Evolutionary conservation across 208 protist genomes (phyloP).

Genomic region (Crithidia brevicula): DNA sequence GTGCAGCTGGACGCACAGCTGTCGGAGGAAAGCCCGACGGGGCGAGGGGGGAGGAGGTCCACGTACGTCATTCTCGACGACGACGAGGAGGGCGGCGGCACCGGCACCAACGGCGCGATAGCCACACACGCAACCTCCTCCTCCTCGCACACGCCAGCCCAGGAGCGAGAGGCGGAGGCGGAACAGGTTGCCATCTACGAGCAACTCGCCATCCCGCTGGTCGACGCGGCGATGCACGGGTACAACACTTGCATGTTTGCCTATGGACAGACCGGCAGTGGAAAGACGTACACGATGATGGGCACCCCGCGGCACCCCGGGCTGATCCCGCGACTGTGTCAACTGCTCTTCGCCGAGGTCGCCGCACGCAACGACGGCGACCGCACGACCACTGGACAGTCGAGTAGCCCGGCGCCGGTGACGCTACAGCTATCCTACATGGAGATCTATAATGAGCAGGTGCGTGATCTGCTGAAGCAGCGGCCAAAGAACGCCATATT

Average conservation of each 20-base stretch:
- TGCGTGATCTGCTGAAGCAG: constrained; percentile 80
- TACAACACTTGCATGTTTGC: constrained; percentile 91
- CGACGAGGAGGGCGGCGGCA: background rate
- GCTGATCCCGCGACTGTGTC: constrained; percentile 73
- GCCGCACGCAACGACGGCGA: constrained; percentile 9
- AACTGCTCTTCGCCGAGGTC: constrained; percentile 56
- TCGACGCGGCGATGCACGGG: constrained; percentile 54
- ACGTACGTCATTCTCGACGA: constrained; percentile 14
- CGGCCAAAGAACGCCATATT: constrained; percentile 58
- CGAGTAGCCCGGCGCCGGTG: background rate
- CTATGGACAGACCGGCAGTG: constrained; percentile 91
- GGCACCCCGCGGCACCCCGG: constrained; percentile 72
- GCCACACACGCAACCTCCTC: background rate
- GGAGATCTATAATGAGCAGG: constrained; percentile 91
- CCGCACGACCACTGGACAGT: background rate
- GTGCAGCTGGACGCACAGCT: constrained; percentile 34
- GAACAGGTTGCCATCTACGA: constrained; percentile 63
- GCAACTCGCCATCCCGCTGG: constrained; percentile 47
- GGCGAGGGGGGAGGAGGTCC: background rate
- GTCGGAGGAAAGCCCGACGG: background rate
- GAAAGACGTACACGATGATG: constrained; percentile 95
- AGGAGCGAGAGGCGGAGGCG: constrained; percentile 48
- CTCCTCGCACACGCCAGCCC: constrained; percentile 15
- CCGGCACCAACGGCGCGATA: background rate
- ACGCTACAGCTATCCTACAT: constrained; percentile 75